These are phyloP conservation scores for Claviceps sp. DNA, from an alignment of 2,329 filamentous ascomycete genomes.

Conservation along the genomic window DNA sequence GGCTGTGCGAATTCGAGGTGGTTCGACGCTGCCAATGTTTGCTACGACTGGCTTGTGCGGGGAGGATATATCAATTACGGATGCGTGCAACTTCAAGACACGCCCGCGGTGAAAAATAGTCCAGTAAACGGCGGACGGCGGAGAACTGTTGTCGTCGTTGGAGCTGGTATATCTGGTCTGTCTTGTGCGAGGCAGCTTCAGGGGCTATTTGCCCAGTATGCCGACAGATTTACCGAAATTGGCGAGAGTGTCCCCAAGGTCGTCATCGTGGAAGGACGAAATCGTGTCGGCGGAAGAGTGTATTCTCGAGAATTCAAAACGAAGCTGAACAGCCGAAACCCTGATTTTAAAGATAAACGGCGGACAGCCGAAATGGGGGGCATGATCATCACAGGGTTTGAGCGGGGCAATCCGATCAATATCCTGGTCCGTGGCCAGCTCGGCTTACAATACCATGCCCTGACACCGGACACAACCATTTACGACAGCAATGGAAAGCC, in stretches of 20 bases:
- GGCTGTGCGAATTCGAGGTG: slow-evolving; percentile 82
- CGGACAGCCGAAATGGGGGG: slow-evolving; percentile 93
- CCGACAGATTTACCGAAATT: slow-evolving; percentile 47
- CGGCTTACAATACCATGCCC: slow-evolving; percentile 68
- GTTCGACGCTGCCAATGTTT: slow-evolving; percentile 78
- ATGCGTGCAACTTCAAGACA: slow-evolving; percentile 53
- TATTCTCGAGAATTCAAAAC: slow-evolving; percentile 64
- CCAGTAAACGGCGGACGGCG: slow-evolving; percentile 28
- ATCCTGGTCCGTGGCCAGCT: slow-evolving; percentile 83
- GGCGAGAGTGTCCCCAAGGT: slow-evolving; percentile 61
- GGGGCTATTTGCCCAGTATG: slow-evolving; percentile 69
- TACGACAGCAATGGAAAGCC: slow-evolving; percentile 72
- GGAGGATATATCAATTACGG: slow-evolving; percentile 95
- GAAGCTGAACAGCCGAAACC: slow-evolving; percentile 37
- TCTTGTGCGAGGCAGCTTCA: slow-evolving; percentile 87
- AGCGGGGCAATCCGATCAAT: slow-evolving; percentile 87
- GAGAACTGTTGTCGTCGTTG: slow-evolving; percentile 74
- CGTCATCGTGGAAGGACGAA: slow-evolving; percentile 73
- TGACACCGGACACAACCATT: slow-evolving; percentile 70
- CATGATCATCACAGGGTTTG: slow-evolving; percentile 96
- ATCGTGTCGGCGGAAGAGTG: slow-evolving; percentile 78
- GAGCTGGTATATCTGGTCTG: slow-evolving; percentile 86
- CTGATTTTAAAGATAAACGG: slow-evolving; percentile 41
- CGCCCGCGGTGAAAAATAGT: slow-evolving; percentile 28
- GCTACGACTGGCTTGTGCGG: slow-evolving; percentile 83